Evolutionary conservation across 345 rosid genomes (phyloP).

Genomic region (Pelargonium nanum): DNA sequence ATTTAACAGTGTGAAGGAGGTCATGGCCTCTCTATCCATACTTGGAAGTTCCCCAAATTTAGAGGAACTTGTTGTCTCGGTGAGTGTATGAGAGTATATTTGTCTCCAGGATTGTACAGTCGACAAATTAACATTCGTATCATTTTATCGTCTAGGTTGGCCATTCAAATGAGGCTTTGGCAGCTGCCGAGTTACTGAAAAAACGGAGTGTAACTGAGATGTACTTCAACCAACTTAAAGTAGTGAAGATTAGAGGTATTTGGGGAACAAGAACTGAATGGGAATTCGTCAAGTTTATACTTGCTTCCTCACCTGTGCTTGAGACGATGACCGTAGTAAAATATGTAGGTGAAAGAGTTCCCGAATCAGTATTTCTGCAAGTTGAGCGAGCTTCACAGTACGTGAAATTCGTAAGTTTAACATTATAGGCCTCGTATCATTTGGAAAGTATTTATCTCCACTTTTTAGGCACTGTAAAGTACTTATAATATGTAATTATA

Average conservation of each 20-base stretch:
- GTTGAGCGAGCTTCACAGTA: constrained; percentile 15
- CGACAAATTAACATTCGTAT: no score
- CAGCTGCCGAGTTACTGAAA: constrained; percentile 8
- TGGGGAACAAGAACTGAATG: constrained; percentile 10
- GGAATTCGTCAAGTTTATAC: constrained; percentile 22
- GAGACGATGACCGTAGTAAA: constrained; percentile 16
- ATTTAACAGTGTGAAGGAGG: no score
- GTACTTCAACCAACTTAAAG: constrained; percentile 15
- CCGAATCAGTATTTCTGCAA: constrained; percentile 11
- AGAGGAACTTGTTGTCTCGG: constrained; percentile 17
- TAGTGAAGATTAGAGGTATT: constrained; percentile 18
- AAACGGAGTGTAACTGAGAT: constrained; percentile 3
- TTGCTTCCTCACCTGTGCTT: constrained; percentile 17
- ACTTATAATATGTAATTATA: no score
- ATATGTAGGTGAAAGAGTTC: constrained; percentile 10
- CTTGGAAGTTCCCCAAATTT: constrained; percentile 23
- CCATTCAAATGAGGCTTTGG: background rate
- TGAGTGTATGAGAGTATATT: constrained; percentile 7
- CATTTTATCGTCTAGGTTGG: background rate
- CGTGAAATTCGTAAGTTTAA: constrained; percentile 13
- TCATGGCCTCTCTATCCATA: constrained; percentile 8
- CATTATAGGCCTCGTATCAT: constrained; percentile 4
- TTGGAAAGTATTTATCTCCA: background rate
- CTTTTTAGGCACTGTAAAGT: background rate
- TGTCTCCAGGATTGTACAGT: background rate